Evolutionary conservation across 2,329 filamentous ascomycete genomes (phyloP), one percentile per base, ranked within the genome.

Genomic region (Amauroascus niger): DNA sequence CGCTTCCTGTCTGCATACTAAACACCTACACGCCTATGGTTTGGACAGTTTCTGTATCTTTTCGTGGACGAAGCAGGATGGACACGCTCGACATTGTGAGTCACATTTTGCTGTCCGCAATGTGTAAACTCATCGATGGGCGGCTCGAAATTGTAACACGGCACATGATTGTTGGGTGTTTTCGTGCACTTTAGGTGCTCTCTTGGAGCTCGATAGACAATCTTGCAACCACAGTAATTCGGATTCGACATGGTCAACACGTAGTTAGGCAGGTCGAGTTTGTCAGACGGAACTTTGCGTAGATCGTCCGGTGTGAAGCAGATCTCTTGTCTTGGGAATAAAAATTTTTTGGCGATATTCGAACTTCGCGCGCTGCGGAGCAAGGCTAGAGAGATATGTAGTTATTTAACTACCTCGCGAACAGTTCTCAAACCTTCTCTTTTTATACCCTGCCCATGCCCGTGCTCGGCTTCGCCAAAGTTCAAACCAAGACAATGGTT

Each of bases 131-230:
- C 44, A n/a, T 47, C 44, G 44, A n/a, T 16, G 11, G 44, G 44
- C 13, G 44, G 44, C 28, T 47, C 44, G 22, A 47, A 47, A 47
- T 47, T 47, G 26, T 47, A 13, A 11, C 44, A 47, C 13, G 44
- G n/a, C 24, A 26, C 8, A 22, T 47, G 44, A 28, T 18, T 47
- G 44, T 47, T 47, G 44, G 44, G 44, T 16, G 44, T 47, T 47
- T 47, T 47, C 22, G 44, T 47, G 44, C 44, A 47, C 6, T 47
- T 47, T 14, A 18, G 8, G 13, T 47, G 44, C 9, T 47, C 44
- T 47, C 44, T 47, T 26, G 44, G 44, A 47, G 44, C 44, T 4
- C 18, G 44, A 47, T 47, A 47, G 44, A 48, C 45, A 48, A 48
- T 48, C 45, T 22, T 48, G 26, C 45, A 48, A 13, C 45, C 45